Conservation (phyloP, 75 land plant genomes). For the Larix kaempferi region DNA sequence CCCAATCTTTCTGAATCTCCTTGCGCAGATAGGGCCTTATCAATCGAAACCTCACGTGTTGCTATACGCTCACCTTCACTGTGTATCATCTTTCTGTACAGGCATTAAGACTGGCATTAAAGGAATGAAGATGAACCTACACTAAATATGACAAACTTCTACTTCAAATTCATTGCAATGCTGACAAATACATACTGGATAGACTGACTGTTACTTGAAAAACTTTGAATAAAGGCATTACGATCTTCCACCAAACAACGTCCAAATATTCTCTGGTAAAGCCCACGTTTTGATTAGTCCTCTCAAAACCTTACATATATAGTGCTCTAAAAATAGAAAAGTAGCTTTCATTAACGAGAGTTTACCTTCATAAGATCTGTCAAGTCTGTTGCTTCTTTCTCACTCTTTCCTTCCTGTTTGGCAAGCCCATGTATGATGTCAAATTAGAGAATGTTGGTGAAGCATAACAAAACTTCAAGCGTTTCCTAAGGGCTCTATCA, state of each 20-base stretch:
- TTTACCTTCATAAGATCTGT: slow-evolving; percentile 22
- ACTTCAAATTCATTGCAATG: not conserved
- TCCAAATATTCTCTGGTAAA: slow-evolving; percentile 79
- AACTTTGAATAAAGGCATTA: slow-evolving; percentile 55
- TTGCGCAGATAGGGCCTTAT: not conserved
- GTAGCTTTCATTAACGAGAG: not conserved
- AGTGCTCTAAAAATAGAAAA: not conserved
- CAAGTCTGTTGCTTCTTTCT: slow-evolving; percentile 18
- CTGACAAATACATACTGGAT: slow-evolving; percentile 38
- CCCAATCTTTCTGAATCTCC: slow-evolving; percentile 2
- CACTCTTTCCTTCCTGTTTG: slow-evolving; percentile 24
- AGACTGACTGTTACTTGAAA: slow-evolving; percentile 42
- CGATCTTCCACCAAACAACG: slow-evolving; percentile 65
- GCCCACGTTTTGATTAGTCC: not conserved
- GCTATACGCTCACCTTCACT: slow-evolving; percentile 19
- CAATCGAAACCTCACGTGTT: not conserved
- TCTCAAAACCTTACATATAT: not conserved
- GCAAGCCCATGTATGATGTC: not conserved
- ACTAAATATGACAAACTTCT: not conserved
- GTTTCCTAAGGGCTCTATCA: not conserved
- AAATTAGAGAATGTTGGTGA: no score
- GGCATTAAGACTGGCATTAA: not conserved
- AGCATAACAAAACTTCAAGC: not conserved
- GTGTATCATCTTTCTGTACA: slow-evolving; percentile 21
- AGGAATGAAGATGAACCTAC: slow-evolving; percentile 5